These are phyloP conservation scores for Fusarium sp. DNA, from an alignment of 2,329 filamentous ascomycete species.

Conservation along the genomic window DNA sequence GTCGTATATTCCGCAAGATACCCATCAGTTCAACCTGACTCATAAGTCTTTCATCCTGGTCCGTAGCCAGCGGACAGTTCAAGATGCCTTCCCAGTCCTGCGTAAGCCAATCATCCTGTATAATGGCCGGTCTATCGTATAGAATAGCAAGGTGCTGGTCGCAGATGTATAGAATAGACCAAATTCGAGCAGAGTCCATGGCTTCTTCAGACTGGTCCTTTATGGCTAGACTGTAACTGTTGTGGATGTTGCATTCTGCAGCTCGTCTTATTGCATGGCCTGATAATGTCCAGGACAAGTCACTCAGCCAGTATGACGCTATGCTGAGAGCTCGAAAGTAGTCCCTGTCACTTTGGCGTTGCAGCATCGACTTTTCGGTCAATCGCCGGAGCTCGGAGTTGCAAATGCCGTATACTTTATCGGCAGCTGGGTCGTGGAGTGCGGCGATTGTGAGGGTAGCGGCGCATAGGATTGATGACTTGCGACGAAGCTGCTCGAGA, in stretches of 20 bases:
- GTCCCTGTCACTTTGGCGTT: constrained; percentile 52
- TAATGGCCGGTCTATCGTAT: constrained; percentile 66
- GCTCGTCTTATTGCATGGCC: constrained; percentile 62
- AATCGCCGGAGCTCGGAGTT: constrained; percentile 64
- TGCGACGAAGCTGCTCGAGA: constrained; percentile 61
- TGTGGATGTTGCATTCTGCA: constrained; percentile 57
- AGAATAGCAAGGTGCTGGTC: constrained; percentile 70
- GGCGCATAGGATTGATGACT: constrained; percentile 63
- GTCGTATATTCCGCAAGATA: constrained; percentile 63
- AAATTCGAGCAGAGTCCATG: constrained; percentile 64
- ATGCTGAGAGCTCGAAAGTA: constrained; percentile 68
- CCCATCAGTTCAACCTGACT: constrained; percentile 67
- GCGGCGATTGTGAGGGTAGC: constrained; percentile 67
- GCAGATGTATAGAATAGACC: constrained; percentile 70
- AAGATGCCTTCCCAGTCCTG: constrained; percentile 66
- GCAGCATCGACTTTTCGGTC: constrained; percentile 56
- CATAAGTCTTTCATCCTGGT: constrained; percentile 64
- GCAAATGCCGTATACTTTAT: constrained; percentile 56
- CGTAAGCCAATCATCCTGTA: constrained; percentile 66
- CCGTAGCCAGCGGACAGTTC: constrained; percentile 57
- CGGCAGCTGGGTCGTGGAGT: constrained; percentile 63
- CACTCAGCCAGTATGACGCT: constrained; percentile 67
- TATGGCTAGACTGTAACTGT: constrained; percentile 52
- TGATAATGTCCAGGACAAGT: constrained; percentile 69
- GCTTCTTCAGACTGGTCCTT: constrained; percentile 53